Base-by-base conservation (phyloP, 306 rosid species). In the Vicia faba region DNA sequence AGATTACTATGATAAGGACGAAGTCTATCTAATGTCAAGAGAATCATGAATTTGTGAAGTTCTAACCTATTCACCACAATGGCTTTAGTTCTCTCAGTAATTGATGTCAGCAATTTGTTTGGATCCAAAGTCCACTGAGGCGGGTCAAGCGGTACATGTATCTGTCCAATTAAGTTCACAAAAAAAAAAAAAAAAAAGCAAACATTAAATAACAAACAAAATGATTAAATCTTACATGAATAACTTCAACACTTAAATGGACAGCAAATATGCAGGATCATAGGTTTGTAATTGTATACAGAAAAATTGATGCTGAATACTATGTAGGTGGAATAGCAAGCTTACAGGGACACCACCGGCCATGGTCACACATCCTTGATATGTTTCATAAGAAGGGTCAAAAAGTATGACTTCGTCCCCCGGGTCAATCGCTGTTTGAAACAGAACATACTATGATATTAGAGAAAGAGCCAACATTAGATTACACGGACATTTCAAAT, bases 331-430 rank as follows among this genome's bases (percentile, higher is more conserved):
- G 57, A 2, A 66, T 69, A 43, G 49, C 53, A 76, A 48, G 31
- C 89, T 81, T 85, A 87, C 96, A 3, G 96, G 91, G 50, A 87
- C 68, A 64, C 98, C 98, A 29, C 98, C 87, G 0, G 91, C 95
- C 75, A 92, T 61, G 64, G 79, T 59, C 64, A 92, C 51, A 49
- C 87, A 78, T 44, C 70, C 89, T 76, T 79, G 88, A 40, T 92
- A 87, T 6, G 91, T 78, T 72, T 89, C 95, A 59, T 73, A 89
- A 0, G 84, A 79, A 23, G 95, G 96, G 72, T 89, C 88, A 50
- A 89, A 92, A 14, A 89, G 48, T 43, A 87, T 65, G 70, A 89
- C 95, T 73, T 89, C 88, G 28, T 92, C 98, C 12, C 90, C 98
- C 2, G 71, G 81, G 74, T 89, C 89, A 74, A 92, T 85, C 55